Base-by-base conservation (phyloP, 257 asterid species). In the Jacaranda copaia region DNA sequence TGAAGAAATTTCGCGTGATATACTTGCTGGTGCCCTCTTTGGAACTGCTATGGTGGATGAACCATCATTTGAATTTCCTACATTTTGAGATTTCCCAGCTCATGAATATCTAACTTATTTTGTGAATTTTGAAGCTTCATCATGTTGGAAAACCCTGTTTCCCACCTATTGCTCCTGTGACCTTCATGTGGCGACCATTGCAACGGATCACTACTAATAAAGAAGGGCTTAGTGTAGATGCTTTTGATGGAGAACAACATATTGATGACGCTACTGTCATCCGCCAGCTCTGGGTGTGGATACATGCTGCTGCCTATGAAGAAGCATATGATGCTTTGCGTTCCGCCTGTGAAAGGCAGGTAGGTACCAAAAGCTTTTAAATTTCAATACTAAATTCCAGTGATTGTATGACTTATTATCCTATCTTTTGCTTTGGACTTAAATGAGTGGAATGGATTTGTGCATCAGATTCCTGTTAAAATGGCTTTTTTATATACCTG, bases 141-240 rank as follows among this genome's bases (percentile, higher is more conserved):
- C 84, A 78, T 82, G 79, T 79, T 63, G 97, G 87, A 60, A 78
- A 64, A 35, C 73, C 82, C 38, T 71, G 74, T 78, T 80, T 80
- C 73, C 77, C 76, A 59, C 80, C 87, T 61, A 79, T 95, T 80
- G 92, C 97, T 84, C 98, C 96, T 0, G 96, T 95, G 80, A 89
- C 96, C 80, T 93, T 87, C 84, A 79, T 93, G 97, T 95, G 98
- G 97, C 85, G 83, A 78, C 90, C 92, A 0, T 76, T n/a, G 51
- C 82, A 75, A 15, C 67, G 5, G 59, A 18, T 63, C 64, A n/a
- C 73, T 61, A 46, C 74, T 61, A 48, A 81, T 56, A 45, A 65
- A 45, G 83, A 81, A 40, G 80, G 72, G 58, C 75, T 55, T 6
- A 46, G 77, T 53, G 39, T 13, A 9, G 65, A 72, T 42, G 8